Evolutionary conservation across 495 filamentous ascomycete genomes (phyloP).

Genomic region (Neurospora cerealis): DNA sequence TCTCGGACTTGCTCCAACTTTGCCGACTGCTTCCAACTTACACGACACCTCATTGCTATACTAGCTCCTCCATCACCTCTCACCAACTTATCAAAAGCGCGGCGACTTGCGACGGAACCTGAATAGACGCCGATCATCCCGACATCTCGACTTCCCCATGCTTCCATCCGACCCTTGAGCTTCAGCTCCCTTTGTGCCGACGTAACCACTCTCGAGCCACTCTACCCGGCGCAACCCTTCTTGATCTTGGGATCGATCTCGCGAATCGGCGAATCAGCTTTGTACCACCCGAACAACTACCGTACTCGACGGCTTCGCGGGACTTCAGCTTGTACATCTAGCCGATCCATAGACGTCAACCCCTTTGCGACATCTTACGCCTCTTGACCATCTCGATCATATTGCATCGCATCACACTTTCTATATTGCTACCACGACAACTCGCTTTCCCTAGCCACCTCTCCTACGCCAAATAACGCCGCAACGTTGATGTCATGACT

Average conservation of each 20-base stretch:
- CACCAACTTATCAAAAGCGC: not conserved
- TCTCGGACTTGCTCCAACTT: not conserved
- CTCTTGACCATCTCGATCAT: not conserved
- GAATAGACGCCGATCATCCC: not conserved
- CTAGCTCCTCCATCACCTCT: not conserved
- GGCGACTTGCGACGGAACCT: not conserved
- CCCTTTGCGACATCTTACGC: too few relatives aligned
- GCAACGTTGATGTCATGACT: slow-evolving; percentile 41
- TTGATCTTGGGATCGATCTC: too few relatives aligned
- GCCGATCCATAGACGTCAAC: too few relatives aligned
- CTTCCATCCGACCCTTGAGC: not conserved
- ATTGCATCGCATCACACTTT: slow-evolving; percentile 1
- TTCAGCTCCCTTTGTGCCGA: not conserved
- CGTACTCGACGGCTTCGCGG: too few relatives aligned
- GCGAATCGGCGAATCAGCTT: too few relatives aligned
- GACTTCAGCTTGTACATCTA: too few relatives aligned
- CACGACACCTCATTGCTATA: not conserved
- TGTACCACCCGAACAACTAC: too few relatives aligned
- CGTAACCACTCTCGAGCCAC: not conserved
- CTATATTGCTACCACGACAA: not conserved
- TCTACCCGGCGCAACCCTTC: not conserved
- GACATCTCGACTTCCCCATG: not conserved
- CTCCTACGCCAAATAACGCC: not conserved
- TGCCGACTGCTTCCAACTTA: not conserved
- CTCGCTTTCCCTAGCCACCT: not conserved